phyloP scores from a whole-genome alignment of 2,329 filamentous ascomycete genomes.

The Annulohypoxylon truncatum region DNA sequence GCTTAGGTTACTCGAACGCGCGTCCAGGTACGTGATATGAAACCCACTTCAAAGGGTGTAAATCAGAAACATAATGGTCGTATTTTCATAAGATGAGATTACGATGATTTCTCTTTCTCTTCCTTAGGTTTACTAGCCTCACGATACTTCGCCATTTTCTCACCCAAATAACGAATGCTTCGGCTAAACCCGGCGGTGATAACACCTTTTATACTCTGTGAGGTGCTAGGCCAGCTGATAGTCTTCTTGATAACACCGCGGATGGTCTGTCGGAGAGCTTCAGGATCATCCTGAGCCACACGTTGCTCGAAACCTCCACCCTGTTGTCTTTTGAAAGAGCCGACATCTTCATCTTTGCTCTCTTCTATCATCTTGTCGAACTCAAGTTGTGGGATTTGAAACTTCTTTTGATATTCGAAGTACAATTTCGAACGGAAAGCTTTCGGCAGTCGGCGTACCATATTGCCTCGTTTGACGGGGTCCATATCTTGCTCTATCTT shows the following conservation, averaged over 20 bases:
- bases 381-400: constrained; percentile 82
- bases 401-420: constrained; percentile 93
- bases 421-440: constrained; percentile 90
- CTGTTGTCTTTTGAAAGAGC: constrained; percentile 76
- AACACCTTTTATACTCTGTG: constrained; percentile 85
- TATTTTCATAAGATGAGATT: constrained; percentile 37
- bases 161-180: constrained; percentile 79
- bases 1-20: neutral
- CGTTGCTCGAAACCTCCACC: constrained; percentile 88
- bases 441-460: constrained; percentile 91
- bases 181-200: constrained; percentile 80
- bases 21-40: neutral
- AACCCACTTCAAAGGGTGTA: neutral
- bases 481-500: constrained; percentile 91
- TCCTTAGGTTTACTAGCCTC: constrained; percentile 55
- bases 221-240: constrained; percentile 90
- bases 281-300: constrained; percentile 76
- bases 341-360: constrained; percentile 76
- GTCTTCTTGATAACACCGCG: constrained; percentile 85
- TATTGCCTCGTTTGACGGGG: constrained; percentile 88
- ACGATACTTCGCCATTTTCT: constrained; percentile 79
- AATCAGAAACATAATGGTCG: neutral
- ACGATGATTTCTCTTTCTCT: constrained; percentile 44
- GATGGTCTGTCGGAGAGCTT: constrained; percentile 76
- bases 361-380: constrained; percentile 87